Percentiles rank a stretch among this genome's conserved stretches.
These are phyloP conservation scores for Xylaria arbuscula DNA, from an alignment of 2,329 filamentous ascomycete genomes.

Conservation along the genomic window DNA sequence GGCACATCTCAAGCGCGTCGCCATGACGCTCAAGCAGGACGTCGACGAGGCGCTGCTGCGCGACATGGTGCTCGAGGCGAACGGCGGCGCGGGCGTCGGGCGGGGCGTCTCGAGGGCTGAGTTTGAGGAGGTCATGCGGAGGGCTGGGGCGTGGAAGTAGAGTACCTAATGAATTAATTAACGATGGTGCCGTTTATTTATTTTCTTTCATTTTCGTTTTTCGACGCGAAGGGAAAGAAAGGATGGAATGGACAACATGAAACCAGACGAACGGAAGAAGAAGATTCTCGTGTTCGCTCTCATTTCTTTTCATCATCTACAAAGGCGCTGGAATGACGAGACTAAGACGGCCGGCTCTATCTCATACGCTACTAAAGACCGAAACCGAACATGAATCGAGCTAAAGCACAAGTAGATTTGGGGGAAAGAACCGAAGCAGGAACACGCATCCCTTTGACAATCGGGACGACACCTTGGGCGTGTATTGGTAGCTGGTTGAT, in stretches of 20 bases:
- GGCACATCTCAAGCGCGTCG: slow-evolving; percentile 80
- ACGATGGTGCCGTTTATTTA: too few relatives aligned
- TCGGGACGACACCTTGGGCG: background rate
- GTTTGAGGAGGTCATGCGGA: slow-evolving; percentile 86
- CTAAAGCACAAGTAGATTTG: background rate
- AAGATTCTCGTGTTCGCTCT: background rate
- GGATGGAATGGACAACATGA: too few relatives aligned
- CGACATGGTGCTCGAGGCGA: slow-evolving; percentile 97
- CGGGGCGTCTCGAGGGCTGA: slow-evolving; percentile 80
- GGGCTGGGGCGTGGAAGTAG: slow-evolving; percentile 87
- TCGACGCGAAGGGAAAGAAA: too few relatives aligned
- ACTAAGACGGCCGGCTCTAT: background rate
- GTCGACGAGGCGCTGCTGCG: slow-evolving; percentile 84
- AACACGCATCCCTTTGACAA: background rate
- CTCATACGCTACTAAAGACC: background rate
- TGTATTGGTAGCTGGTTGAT: background rate
- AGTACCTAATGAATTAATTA: too few relatives aligned
- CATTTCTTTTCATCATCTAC: background rate
- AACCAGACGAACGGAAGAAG: too few relatives aligned
- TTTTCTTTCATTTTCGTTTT: too few relatives aligned
- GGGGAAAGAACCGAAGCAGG: background rate
- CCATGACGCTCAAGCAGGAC: slow-evolving; percentile 83
- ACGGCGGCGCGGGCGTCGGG: slow-evolving; percentile 78
- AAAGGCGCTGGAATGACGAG: background rate
- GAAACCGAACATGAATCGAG: background rate